A percentile compares a stretch with the other conserved stretches of the same genome.
These are phyloP conservation scores for Thermomyces lanuginosus DNA, from an alignment of 2,329 filamentous ascomycete species.

Conservation along the genomic window DNA sequence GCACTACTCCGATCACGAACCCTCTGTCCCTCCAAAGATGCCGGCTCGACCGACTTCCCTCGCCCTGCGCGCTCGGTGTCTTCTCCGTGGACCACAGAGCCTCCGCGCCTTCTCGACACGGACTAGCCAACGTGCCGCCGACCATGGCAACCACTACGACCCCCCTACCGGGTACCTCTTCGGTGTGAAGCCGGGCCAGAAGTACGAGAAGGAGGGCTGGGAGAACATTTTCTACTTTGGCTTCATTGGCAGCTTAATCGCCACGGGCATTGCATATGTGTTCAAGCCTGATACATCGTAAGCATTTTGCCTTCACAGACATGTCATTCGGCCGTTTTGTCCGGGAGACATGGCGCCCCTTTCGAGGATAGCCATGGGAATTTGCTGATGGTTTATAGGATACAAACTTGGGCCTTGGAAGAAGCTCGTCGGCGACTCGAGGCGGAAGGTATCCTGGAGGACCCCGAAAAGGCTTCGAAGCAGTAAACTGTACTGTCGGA, in stretches of 20 bases:
- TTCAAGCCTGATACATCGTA: slow-evolving; percentile 99
- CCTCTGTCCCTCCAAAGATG: slow-evolving; percentile 15
- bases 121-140: slow-evolving; percentile 26
- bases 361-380: too few species aligned
- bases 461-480: slow-evolving; percentile 46
- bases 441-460: slow-evolving; percentile 80
- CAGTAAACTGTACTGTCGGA: slow-evolving; percentile 27
- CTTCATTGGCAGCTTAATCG: slow-evolving; percentile 59
- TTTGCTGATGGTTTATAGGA: slow-evolving; percentile 49
- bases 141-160: slow-evolving; percentile 68
- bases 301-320: slow-evolving; percentile 29
- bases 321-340: neutral
- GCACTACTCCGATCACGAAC: too few species aligned
- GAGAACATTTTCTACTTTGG: slow-evolving; percentile 74
- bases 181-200: slow-evolving; percentile 86
- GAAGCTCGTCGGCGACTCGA: slow-evolving; percentile 91
- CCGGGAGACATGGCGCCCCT: too few species aligned
- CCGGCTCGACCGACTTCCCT: slow-evolving; percentile 23
- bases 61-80: slow-evolving; percentile 23
- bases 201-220: slow-evolving; percentile 93
- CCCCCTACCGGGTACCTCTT: slow-evolving; percentile 84
- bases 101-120: slow-evolving; percentile 26
- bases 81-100: slow-evolving; percentile 21
- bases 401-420: slow-evolving; percentile 98
- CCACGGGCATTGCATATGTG: slow-evolving; percentile 66